Evolutionary conservation across 768 basidiomycete genomes (phyloP).

Genomic region (Galerina marginata): DNA sequence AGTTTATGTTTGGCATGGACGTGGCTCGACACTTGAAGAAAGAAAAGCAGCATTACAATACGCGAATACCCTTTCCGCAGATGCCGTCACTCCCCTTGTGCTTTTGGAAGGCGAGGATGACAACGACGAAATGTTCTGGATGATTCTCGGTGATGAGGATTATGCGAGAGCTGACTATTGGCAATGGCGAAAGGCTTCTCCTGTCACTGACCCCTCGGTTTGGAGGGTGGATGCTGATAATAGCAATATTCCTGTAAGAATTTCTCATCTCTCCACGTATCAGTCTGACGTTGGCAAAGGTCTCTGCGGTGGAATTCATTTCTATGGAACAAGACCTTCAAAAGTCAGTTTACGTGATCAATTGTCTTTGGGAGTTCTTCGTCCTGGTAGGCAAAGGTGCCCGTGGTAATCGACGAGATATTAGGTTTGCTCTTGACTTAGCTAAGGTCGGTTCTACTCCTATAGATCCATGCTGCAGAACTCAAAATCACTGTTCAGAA

Average conservation of each 20-base stretch:
- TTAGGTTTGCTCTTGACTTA: slow-evolving; percentile 62
- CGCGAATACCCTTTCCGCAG: slow-evolving; percentile 50
- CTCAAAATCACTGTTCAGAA: slow-evolving; percentile 41
- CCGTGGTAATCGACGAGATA: slow-evolving; percentile 62
- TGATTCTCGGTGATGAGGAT: slow-evolving; percentile 76
- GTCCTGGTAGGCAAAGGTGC: slow-evolving; percentile 72
- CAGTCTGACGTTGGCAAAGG: slow-evolving; percentile 39
- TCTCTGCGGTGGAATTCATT: slow-evolving; percentile 50
- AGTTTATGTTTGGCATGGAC: slow-evolving; percentile 83
- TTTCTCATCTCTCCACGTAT: not conserved
- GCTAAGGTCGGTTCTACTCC: slow-evolving; percentile 52
- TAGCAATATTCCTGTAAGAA: slow-evolving; percentile 45
- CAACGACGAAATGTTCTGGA: slow-evolving; percentile 83
- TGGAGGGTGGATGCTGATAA: slow-evolving; percentile 61
- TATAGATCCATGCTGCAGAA: not conserved
- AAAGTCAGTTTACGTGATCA: slow-evolving; percentile 64
- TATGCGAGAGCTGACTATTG: slow-evolving; percentile 86
- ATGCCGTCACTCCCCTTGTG: slow-evolving; percentile 50
- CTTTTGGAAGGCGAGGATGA: slow-evolving; percentile 70
- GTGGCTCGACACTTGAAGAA: slow-evolving; percentile 66
- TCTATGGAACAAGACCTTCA: slow-evolving; percentile 42
- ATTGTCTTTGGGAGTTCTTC: slow-evolving; percentile 84
- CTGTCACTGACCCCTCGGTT: slow-evolving; percentile 51
- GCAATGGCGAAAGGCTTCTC: slow-evolving; percentile 65
- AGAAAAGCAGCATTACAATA: slow-evolving; percentile 67